Percentiles rank a stretch among this genome's conserved stretches.
Evolutionary conservation across 306 rosid genomes (phyloP).

Genomic region (Malus orientalis): DNA sequence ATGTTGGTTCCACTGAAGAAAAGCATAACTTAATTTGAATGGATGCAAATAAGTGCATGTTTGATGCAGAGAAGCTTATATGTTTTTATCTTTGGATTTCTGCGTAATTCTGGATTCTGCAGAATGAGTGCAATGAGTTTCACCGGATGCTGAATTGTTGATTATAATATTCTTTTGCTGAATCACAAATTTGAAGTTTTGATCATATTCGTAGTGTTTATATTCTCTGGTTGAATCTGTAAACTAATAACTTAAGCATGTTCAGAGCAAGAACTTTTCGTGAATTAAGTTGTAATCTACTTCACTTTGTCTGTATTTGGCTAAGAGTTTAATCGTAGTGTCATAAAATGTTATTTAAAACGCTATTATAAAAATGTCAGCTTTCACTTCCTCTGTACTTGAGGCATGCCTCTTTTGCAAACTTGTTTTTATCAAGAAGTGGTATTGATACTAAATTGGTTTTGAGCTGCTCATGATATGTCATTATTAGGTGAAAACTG

Average conservation of each 20-base stretch:
- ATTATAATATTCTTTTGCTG: background rate
- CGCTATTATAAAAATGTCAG: background rate
- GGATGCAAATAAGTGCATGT: background rate
- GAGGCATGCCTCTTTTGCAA: background rate
- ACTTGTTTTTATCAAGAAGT: background rate
- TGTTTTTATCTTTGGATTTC: background rate
- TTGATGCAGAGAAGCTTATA: background rate
- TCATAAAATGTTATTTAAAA: background rate
- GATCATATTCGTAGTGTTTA: background rate
- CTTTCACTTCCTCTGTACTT: background rate
- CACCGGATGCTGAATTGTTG: background rate
- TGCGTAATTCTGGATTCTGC: background rate
- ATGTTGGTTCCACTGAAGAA: background rate
- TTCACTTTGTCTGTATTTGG: background rate
- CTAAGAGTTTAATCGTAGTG: background rate
- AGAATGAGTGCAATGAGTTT: background rate
- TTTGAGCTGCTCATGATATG: conserved; percentile 18
- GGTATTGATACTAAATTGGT: conserved; percentile 1
- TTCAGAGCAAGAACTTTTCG: background rate
- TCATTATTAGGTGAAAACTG: conserved; percentile 70
- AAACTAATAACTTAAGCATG: background rate
- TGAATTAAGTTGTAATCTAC: background rate
- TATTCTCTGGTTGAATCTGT: background rate
- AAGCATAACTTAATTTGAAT: background rate
- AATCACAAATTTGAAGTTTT: background rate